These are phyloP conservation scores for Dispira simplex DNA, from an alignment of 192 early-diverging fungal species.

Conservation along the genomic window DNA sequence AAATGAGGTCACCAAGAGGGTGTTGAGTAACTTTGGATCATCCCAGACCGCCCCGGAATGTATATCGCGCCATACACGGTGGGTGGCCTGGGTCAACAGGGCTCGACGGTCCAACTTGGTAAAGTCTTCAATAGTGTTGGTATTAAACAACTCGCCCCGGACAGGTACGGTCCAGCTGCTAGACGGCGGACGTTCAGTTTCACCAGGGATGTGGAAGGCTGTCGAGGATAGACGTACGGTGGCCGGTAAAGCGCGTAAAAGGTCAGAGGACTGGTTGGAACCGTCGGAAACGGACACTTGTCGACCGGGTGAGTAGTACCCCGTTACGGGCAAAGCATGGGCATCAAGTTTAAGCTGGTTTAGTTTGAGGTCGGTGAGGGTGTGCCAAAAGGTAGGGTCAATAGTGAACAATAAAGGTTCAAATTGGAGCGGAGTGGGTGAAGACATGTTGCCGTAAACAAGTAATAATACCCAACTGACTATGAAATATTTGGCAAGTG, in stretches of 20 bases:
- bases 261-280: neutral
- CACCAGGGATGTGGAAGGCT: neutral
- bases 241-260: neutral
- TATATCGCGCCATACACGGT: conserved; percentile 51
- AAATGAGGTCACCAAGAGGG: conserved; percentile 75
- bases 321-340: neutral
- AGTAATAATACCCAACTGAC: too few species aligned
- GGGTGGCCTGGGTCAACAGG: conserved; percentile 28
- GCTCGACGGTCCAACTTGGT: conserved; percentile 57
- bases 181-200: neutral
- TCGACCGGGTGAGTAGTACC: neutral
- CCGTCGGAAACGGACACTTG: neutral
- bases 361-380: conserved; percentile 3
- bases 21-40: conserved; percentile 47
- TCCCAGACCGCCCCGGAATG: conserved; percentile 39
- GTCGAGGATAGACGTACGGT: neutral
- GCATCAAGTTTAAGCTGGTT: neutral
- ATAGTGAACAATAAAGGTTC: conserved; percentile 2
- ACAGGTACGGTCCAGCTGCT: conserved; percentile 3
- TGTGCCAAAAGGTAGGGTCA: conserved; percentile 6
- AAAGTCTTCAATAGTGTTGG: conserved; percentile 93
- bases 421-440: neutral
- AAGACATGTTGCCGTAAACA: too few species aligned
- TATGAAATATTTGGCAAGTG: too few species aligned
- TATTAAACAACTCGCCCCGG: conserved; percentile 49